A percentile compares a stretch with the other conserved stretches of the same genome.
Evolutionary conservation across 2,329 filamentous ascomycete species (phyloP).

Genomic region (Rhinocladiella mackenziei): DNA sequence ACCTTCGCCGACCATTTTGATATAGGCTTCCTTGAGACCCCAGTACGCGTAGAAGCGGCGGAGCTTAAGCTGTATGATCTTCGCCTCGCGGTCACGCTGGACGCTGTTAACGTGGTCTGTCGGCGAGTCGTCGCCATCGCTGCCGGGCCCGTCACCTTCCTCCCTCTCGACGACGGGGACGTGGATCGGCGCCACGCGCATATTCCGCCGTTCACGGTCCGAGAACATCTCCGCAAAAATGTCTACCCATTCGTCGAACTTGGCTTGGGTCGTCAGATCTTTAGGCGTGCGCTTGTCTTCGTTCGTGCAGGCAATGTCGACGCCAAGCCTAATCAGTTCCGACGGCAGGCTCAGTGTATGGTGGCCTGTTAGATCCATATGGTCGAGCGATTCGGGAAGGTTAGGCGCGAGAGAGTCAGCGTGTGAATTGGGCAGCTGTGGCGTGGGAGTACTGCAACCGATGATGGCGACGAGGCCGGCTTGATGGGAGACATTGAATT

Average conservation of each 20-base stretch:
- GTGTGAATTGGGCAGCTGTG: constrained; percentile 13
- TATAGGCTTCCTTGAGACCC: constrained; percentile 63
- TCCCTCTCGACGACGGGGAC: constrained; percentile 37
- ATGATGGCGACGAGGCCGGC: constrained; percentile 59
- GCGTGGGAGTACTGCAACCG: constrained; percentile 39
- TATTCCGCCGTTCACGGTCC: constrained; percentile 50
- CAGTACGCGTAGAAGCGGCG: constrained; percentile 62
- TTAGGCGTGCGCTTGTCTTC: constrained; percentile 49
- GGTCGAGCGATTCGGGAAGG: constrained; percentile 5
- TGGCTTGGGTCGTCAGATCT: constrained; percentile 45
- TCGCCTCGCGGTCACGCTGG: constrained; percentile 23
- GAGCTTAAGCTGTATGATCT: constrained; percentile 53
- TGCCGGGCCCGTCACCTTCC: constrained; percentile 20
- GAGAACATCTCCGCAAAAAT: constrained; percentile 60
- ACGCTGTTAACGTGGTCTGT: constrained; percentile 25
- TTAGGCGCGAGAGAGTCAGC: constrained; percentile 8
- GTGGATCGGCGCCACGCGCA: constrained; percentile 42
- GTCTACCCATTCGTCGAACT: constrained; percentile 56
- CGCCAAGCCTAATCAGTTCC: constrained; percentile 42
- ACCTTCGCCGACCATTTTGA: constrained; percentile 63
- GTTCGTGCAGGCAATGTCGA: constrained; percentile 61
- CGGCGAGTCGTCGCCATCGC: constrained; percentile 11
- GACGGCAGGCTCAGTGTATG: constrained; percentile 10
- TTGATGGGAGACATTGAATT: constrained; percentile 65
- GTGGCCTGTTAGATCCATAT: constrained; percentile 14